A percentile compares a stretch with the other conserved stretches of the same genome.
Conservation (phyloP, 257 asterid genomes). For the Euphrasia confusa region DNA sequence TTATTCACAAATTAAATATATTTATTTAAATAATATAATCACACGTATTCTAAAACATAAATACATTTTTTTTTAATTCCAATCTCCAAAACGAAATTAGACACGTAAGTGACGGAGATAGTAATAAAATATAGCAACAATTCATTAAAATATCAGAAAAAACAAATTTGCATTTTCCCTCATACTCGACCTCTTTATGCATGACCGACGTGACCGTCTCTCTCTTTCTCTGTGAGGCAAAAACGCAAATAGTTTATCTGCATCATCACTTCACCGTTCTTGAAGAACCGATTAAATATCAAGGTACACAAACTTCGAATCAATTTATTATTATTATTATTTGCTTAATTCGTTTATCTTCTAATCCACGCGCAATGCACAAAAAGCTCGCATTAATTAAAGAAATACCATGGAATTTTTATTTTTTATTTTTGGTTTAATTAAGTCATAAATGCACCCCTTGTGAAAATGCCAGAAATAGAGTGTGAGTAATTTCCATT, state of each 20-base stretch:
- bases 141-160: not conserved
- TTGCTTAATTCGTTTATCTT: not conserved
- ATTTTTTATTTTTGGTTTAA: not conserved
- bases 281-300: slow-evolving; percentile 19
- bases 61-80: no score
- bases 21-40: no score
- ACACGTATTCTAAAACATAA: no score
- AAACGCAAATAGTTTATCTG: not conserved
- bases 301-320: slow-evolving; percentile 21
- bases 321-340: not conserved
- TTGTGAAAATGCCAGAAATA: not conserved
- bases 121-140: not conserved
- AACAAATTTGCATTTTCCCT: slow-evolving; percentile 18
- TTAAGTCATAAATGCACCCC: slow-evolving; percentile 2
- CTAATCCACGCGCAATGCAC: slow-evolving; percentile 1
- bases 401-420: not conserved
- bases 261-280: slow-evolving; percentile 18
- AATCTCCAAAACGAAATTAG: no score
- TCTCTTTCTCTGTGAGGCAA: slow-evolving; percentile 16
- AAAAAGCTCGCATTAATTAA: not conserved
- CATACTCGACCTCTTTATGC: slow-evolving; percentile 13
- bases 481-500: slow-evolving; percentile 17
- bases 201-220: slow-evolving; percentile 6
- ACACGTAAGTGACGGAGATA: no score
- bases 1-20: no score